Evolutionary conservation across 2,329 filamentous ascomycete genomes (phyloP).

Genomic region (Phialophora chinensis): DNA sequence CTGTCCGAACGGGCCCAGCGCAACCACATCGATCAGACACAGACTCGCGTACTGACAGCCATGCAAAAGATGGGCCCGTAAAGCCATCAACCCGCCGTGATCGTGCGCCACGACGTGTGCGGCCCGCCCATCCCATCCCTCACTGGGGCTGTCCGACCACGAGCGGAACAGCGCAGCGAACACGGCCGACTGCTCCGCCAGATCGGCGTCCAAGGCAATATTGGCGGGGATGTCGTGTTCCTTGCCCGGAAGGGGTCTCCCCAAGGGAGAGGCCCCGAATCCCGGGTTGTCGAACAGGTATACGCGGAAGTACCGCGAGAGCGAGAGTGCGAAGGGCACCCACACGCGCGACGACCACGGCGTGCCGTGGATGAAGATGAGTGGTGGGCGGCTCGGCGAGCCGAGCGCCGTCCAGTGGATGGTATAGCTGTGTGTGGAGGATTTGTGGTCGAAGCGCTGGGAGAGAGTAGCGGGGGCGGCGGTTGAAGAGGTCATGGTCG

Average conservation of each 20-base stretch:
- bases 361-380: conserved; percentile 56
- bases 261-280: conserved; percentile 50
- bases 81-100: conserved; percentile 51
- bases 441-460: conserved; percentile 44
- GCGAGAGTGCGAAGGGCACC: conserved; percentile 45
- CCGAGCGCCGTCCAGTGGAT: conserved; percentile 48
- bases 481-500: too few species aligned
- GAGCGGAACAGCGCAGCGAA: conserved; percentile 49
- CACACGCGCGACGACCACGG: conserved; percentile 56
- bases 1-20: conserved; percentile 51
- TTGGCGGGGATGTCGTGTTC: conserved; percentile 33
- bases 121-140: conserved; percentile 35
- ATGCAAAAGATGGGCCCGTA: conserved; percentile 50
- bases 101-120: conserved; percentile 55
- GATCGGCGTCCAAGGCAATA: conserved; percentile 42
- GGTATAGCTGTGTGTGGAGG: conserved; percentile 40
- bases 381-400: conserved; percentile 40
- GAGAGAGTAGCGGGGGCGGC: background rate
- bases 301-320: conserved; percentile 48
- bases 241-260: conserved; percentile 33
- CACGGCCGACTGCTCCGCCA: conserved; percentile 48
- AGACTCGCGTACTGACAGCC: conserved; percentile 48
- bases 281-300: conserved; percentile 56
- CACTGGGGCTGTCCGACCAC: conserved; percentile 39
- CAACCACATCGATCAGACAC: conserved; percentile 53